Evolutionary conservation across 2,329 filamentous ascomycete species (phyloP).

Genomic region (Penicillium digitatum): DNA sequence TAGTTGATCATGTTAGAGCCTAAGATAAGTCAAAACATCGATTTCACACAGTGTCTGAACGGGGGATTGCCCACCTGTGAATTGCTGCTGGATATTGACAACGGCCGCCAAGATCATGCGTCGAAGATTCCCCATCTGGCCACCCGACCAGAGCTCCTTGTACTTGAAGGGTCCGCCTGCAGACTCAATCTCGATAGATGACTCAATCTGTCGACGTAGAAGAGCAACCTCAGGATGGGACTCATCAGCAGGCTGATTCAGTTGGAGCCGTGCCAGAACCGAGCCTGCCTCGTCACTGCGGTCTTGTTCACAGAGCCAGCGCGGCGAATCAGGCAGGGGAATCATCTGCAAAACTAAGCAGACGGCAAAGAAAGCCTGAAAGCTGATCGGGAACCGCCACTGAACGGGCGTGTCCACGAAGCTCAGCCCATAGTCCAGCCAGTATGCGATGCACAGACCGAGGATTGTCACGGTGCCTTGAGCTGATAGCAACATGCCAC

Average conservation of each 20-base stretch:
- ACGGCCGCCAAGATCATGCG: conserved; percentile 33
- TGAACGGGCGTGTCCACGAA: conserved; percentile 31
- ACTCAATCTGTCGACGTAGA: conserved; percentile 25
- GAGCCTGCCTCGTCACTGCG: conserved; percentile 30
- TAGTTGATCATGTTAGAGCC: conserved; percentile 40
- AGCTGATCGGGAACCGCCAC: conserved; percentile 45
- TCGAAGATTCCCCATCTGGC: conserved; percentile 32
- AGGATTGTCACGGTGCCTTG: conserved; percentile 41
- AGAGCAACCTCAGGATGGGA: conserved; percentile 16
- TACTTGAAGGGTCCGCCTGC: conserved; percentile 34
- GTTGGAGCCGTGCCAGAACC: conserved; percentile 27
- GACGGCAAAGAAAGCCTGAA: conserved; percentile 42
- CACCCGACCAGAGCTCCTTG: conserved; percentile 36
- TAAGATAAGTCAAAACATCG: background rate
- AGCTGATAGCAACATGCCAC: conserved; percentile 19
- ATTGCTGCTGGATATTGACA: conserved; percentile 38
- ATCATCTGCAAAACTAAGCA: conserved; percentile 36
- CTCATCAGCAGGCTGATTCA: conserved; percentile 17
- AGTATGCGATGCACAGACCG: conserved; percentile 49
- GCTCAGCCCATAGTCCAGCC: conserved; percentile 44
- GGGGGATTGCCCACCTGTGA: conserved; percentile 23
- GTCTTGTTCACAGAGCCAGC: conserved; percentile 35
- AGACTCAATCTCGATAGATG: conserved; percentile 37
- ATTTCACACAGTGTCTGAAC: background rate
- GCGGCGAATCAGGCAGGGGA: conserved; percentile 39